Evolutionary conservation across 805 yeast species (phyloP), one percentile per base, ranked within the genome.

Genomic region (Teunomyces funiuensis): DNA sequence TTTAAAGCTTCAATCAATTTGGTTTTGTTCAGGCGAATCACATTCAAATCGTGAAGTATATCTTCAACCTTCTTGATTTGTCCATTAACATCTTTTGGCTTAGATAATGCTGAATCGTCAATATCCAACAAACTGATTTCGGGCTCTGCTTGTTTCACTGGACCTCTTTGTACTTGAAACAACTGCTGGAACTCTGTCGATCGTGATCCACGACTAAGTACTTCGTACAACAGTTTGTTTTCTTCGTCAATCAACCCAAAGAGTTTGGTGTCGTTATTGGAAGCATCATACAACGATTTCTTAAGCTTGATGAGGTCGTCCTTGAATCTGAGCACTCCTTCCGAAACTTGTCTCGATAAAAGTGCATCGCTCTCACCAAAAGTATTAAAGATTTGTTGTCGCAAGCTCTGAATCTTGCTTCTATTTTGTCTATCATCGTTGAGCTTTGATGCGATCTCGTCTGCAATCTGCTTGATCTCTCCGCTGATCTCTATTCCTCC

Each of bases 1-100:
- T 88, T 88, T 53, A 91, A 70, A 37, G 82, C 87, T 2, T 72
- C 72, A 26, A 86, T 67, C 2, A 83, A 72, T 28, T 79, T 70
- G 5, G 67, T 59, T 34, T 95, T 79, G 57, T 86, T 93, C 23
- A 75, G 67, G 51, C 80, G 80, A 43, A 88, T 57, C 33, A 77
- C 70, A 43, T 77, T 77, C 53, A 91, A 70, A 42, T 82, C 83
- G 36, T 77, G 78, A 33, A 84, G 65, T 13, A 73, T 59, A n/a
- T 75, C 70, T 42, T 83, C 86, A 3, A 88, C 68, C 16, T 61
- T 58, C 8, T 68, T 66, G 13, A 88, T 68, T 19, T 70, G 65
- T 1, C 53, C 53, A 6, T 54, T 52, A 10, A 63, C 41, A 1
- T 72, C 63, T 58, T 9, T 62, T 9, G 45, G 31, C 16, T 41